phyloP scores from a whole-genome alignment of 192 early-diverging fungal genomes.

The Chytriomyces confervae region DNA sequence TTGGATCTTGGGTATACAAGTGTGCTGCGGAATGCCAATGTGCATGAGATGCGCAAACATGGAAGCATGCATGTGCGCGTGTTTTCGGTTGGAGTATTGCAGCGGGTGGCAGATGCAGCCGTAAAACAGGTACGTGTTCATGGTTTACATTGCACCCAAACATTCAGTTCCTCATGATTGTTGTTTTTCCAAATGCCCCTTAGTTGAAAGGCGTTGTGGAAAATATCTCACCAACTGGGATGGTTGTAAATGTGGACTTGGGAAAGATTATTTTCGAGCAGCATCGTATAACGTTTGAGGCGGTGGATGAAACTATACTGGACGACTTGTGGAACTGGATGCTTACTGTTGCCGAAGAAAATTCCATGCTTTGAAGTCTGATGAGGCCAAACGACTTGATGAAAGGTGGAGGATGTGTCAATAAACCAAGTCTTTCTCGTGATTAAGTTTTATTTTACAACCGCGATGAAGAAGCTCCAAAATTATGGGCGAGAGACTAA shows the following conservation, averaged over 20 bases:
- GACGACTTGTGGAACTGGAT: not conserved
- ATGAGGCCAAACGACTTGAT: too few relatives aligned
- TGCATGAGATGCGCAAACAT: not conserved
- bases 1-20: constrained; percentile 8
- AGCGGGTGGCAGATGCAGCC: constrained; percentile 6
- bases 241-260: constrained; percentile 4
- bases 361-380: too few relatives aligned
- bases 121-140: constrained; percentile 4
- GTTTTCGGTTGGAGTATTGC: not conserved
- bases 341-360: too few relatives aligned
- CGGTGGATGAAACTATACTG: not conserved
- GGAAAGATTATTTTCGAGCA: constrained; percentile 4
- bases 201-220: constrained; percentile 14
- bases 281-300: not conserved
- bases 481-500: too few relatives aligned
- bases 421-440: too few relatives aligned
- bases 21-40: not conserved
- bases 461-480: too few relatives aligned
- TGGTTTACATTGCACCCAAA: not conserved
- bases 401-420: too few relatives aligned
- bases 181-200: not conserved
- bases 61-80: not conserved
- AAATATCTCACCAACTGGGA: not conserved
- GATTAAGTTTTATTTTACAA: too few relatives aligned
- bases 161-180: not conserved